phyloP scores from a whole-genome alignment of 768 basidiomycete genomes.

The Steccherinum ochraceum region DNA sequence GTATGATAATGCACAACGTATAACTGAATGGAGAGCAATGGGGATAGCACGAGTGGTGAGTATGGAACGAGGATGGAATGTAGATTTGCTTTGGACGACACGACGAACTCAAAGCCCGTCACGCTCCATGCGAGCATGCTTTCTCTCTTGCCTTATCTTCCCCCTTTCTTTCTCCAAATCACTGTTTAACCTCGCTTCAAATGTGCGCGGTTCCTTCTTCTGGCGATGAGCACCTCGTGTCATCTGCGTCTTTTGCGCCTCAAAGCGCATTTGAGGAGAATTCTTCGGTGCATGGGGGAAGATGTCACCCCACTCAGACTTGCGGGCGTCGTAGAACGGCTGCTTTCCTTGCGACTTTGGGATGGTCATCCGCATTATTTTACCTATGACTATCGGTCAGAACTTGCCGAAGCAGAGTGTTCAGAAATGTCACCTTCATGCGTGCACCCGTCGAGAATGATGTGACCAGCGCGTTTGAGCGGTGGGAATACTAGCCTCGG shows the following conservation, averaged over 20 bases:
- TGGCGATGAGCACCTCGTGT: slow-evolving; percentile 35
- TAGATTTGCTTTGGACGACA: too few relatives aligned
- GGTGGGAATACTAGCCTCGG: slow-evolving; percentile 91
- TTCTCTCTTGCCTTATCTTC: slow-evolving; percentile 1
- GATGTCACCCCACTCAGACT: slow-evolving; percentile 89
- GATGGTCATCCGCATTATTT: slow-evolving; percentile 87
- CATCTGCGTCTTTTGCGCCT: slow-evolving; percentile 28
- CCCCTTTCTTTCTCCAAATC: slow-evolving; percentile 1
- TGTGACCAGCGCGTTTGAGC: slow-evolving; percentile 84
- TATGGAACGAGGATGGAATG: too few relatives aligned
- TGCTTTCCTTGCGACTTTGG: slow-evolving; percentile 96
- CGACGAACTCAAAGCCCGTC: background rate
- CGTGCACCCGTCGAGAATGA: slow-evolving; percentile 87
- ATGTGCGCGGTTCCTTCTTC: slow-evolving; percentile 26
- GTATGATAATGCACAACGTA: too few relatives aligned
- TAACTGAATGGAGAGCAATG: too few relatives aligned
- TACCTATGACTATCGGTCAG: slow-evolving; percentile 41
- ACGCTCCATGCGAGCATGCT: background rate
- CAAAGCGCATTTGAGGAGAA: slow-evolving; percentile 56
- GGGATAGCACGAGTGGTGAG: too few relatives aligned
- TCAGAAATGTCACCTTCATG: slow-evolving; percentile 59
- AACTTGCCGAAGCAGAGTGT: background rate
- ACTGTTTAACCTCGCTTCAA: background rate
- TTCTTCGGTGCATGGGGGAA: slow-evolving; percentile 91
- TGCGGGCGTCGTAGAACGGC: slow-evolving; percentile 89